Conservation (phyloP, 805 yeast species). For the Saccharomyces paradoxus region DNA sequence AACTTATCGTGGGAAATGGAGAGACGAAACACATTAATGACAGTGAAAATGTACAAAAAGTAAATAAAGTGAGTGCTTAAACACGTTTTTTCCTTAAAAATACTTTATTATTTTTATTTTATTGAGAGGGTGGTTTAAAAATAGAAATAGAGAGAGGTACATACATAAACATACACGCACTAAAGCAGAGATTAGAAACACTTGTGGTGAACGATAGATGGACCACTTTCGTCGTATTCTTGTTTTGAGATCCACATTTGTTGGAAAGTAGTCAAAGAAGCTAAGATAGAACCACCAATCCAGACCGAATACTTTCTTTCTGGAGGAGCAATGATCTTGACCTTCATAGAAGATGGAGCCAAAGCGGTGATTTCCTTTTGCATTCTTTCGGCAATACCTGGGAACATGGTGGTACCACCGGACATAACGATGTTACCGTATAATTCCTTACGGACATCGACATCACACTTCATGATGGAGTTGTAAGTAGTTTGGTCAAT, state of each 20-base stretch:
- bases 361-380: slow-evolving; percentile 99
- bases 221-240: slow-evolving; percentile 99
- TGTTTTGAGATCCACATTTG: slow-evolving; percentile 99
- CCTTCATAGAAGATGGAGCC: slow-evolving; percentile 99
- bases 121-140: not conserved
- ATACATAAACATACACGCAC: not conserved
- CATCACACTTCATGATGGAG: slow-evolving; percentile 93
- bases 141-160: not conserved
- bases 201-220: slow-evolving; percentile 77
- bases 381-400: slow-evolving; percentile 99
- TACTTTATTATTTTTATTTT: not conserved
- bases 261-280: slow-evolving; percentile 98
- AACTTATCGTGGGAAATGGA: not conserved
- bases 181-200: slow-evolving; percentile 34
- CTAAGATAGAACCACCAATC: slow-evolving; percentile 99
- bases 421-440: slow-evolving; percentile 99
- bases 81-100: too few species aligned
- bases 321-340: slow-evolving; percentile 98
- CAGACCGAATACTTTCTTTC: slow-evolving; percentile 99
- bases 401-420: slow-evolving; percentile 99
- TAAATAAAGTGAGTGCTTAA: not conserved
- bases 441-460: slow-evolving; percentile 97
- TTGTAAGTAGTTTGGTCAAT: slow-evolving; percentile 82
- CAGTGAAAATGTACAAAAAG: not conserved
- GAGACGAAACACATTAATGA: not conserved